These are phyloP conservation scores for Suhomyces coccinellae DNA, from an alignment of 1,139 yeast genomes.

Conservation along the genomic window DNA sequence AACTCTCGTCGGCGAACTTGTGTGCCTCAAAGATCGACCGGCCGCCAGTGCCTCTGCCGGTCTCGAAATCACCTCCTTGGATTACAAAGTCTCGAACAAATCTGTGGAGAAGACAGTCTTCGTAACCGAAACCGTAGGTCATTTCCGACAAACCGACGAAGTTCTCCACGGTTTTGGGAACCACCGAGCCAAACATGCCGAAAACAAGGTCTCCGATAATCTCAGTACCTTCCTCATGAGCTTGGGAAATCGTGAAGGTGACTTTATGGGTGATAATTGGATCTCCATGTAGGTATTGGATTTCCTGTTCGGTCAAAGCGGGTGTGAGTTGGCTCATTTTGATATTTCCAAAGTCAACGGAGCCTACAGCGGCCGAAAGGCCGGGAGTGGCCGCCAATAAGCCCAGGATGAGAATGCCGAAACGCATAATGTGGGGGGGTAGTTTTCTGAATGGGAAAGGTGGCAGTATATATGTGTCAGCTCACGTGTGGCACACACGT, in stretches of 20 bases:
- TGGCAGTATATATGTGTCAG: neutral
- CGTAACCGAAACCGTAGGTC: constrained; percentile 39
- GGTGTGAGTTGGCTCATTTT: constrained; percentile 3
- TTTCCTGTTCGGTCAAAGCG: constrained; percentile 14
- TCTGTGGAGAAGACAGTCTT: constrained; percentile 34
- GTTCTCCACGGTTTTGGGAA: constrained; percentile 42
- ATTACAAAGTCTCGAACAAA: constrained; percentile 40
- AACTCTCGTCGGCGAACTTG: constrained; percentile 41
- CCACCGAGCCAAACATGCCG: constrained; percentile 26
- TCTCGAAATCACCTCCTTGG: constrained; percentile 41
- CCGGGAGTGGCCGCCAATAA: constrained; percentile 1
- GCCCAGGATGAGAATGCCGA: neutral
- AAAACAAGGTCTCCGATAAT: constrained; percentile 20
- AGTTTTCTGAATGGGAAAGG: neutral
- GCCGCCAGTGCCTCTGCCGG: constrained; percentile 32
- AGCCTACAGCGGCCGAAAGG: neutral
- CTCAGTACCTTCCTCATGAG: neutral
- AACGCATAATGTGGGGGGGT: neutral
- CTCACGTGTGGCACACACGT: no score
- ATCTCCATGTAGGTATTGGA: constrained; percentile 14
- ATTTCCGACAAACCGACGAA: constrained; percentile 35
- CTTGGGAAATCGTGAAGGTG: constrained; percentile 14
- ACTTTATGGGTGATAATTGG: constrained; percentile 19
- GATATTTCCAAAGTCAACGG: neutral
- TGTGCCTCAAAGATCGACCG: constrained; percentile 29